Base-by-base conservation (phyloP, 73 alveolate species). In the Symbiodinium natans region DNA sequence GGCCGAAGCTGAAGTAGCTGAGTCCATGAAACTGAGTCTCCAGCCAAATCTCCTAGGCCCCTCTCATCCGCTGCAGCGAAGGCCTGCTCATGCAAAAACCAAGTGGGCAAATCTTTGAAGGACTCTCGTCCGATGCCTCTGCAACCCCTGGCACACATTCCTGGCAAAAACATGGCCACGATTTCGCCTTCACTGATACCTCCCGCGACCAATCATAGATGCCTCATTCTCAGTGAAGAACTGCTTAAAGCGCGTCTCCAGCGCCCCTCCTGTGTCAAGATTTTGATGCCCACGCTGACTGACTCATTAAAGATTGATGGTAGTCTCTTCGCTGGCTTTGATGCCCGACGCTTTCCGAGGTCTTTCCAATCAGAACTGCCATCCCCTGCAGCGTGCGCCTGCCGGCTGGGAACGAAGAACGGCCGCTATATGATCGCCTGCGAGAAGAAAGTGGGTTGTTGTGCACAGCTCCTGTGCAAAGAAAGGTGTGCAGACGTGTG, bases 201-300 rank as follows among this genome's bases (percentile, higher is more conserved):
- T 25, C 4, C 77, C 77, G 27, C 77, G 77, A 6, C 29, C 77
- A 59, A 3, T 3, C 77, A 59, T 25, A 21, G 0, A 9, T 74
- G 74, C 88, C 96, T 90, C 88, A 36, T 71, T 90, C 96, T 90
- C 96, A 15, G 77, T 90, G 88, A 56, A 90, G 77, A 90, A 90
- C 40, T 90, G 96, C 29, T 34, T 84, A 46, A 90, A 90, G 9
- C 96, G 95, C 6, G 25, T 39, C 41, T 43, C 83, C 36, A 36
- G 27, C 9, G 80, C 36, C 40, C 27, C 39, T 17, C 80, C 80
- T 63, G 80, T 7, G 80, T 13, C 59, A 46, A 46, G 13, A n/a
- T n/a, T n/a, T n/a, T n/a, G n/a, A n/a, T n/a, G n/a, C n/a, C n/a
- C n/a, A n/a, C n/a, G n/a, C n/a, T n/a, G n/a, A n/a, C n/a, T n/a